phyloP scores from a whole-genome alignment of 192 early-diverging fungal species.

The Backusella mclennaniae region DNA sequence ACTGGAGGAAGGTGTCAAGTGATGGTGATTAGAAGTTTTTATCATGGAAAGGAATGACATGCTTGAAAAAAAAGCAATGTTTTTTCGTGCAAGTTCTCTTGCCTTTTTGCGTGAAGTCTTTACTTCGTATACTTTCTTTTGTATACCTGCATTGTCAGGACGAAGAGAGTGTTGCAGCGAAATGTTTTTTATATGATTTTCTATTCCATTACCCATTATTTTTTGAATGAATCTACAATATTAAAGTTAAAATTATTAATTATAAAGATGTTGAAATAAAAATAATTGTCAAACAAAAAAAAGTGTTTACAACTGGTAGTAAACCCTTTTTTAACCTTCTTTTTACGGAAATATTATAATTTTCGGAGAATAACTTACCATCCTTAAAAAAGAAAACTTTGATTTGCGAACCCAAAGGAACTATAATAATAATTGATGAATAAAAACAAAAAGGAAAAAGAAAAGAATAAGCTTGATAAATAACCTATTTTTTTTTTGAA shows the following conservation, averaged over 20 bases:
- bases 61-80: conserved; percentile 11
- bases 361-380: conserved; percentile 1
- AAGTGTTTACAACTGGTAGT: background rate
- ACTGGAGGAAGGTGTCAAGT: conserved; percentile 5
- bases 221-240: background rate
- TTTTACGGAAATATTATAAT: background rate
- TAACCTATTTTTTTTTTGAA: background rate
- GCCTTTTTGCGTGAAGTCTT: conserved; percentile 12
- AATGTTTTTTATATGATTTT: conserved; percentile 5
- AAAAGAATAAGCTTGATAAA: background rate
- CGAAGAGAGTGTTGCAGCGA: background rate
- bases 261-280: background rate
- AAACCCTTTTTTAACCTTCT: background rate
- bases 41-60: conserved; percentile 8
- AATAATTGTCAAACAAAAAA: background rate
- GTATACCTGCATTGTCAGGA: conserved; percentile 1
- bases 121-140: conserved; percentile 7
- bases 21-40: conserved; percentile 6
- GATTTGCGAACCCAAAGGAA: background rate
- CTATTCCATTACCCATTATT: conserved; percentile 6
- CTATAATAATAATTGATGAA: background rate
- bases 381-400: background rate
- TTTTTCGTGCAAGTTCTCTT: conserved; percentile 10
- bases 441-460: background rate
- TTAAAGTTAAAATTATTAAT: background rate